Conservation (phyloP, 176 grass and related monocot genomes). For the Tillandsia leiboldiana region DNA sequence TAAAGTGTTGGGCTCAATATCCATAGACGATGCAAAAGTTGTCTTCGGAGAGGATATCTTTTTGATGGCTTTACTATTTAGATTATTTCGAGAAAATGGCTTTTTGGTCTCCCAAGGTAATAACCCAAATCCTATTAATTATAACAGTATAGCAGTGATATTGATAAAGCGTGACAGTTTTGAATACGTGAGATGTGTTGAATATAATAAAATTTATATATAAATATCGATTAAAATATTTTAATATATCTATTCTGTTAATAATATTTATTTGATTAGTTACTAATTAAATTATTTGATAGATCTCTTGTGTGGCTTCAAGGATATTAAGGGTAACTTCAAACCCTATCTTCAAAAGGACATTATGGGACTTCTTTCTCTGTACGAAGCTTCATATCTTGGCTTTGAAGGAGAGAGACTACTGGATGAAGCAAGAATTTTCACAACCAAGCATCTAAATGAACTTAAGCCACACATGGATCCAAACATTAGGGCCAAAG, state of each 20-base stretch:
- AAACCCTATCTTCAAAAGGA: background rate
- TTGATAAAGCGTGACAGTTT: too few species aligned
- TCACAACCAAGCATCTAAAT: slow-evolving; percentile 1
- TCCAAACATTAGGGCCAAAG: background rate
- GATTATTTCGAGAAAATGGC: slow-evolving; percentile 28
- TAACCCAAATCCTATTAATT: background rate
- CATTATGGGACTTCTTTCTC: slow-evolving; percentile 11
- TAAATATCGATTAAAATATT: background rate
- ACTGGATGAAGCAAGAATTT: slow-evolving; percentile 21
- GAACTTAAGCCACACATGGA: slow-evolving; percentile 5
- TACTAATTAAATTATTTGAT: background rate
- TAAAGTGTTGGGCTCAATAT: background rate
- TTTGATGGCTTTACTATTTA: slow-evolving; percentile 27
- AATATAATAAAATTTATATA: background rate
- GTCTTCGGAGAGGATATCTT: slow-evolving; percentile 11
- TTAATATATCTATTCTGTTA: background rate
- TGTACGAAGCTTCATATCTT: slow-evolving; percentile 37
- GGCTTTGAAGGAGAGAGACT: slow-evolving; percentile 15
- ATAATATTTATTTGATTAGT: background rate
- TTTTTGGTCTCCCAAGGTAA: slow-evolving; percentile 30
- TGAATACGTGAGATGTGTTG: background rate
- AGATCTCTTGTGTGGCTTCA: slow-evolving; percentile 18
- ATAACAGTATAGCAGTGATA: too few species aligned
- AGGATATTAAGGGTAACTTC: slow-evolving; percentile 7
- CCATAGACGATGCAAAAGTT: background rate